Base-by-base conservation (phyloP, 331 rosid genomes). In the Acacia concinna region DNA sequence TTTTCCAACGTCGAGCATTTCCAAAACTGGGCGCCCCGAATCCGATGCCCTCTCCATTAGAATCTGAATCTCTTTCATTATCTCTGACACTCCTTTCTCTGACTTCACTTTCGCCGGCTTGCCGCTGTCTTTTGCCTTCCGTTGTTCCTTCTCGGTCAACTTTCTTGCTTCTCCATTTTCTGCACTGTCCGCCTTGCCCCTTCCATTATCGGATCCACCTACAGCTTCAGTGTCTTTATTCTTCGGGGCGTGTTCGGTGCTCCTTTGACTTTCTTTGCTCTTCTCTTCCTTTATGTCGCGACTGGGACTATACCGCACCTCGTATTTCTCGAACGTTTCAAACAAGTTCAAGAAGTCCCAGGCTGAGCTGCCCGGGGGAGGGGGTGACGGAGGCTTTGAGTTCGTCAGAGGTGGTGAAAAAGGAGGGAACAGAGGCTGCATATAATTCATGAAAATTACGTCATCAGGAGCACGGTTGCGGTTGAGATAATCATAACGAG, bases 271-370 rank as follows among this genome's bases (percentile, higher is more conserved):
- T 44, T 6, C 67, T 32, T 70, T 78, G 64, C 60, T 79, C 65
- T 76, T 62, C 73, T 76, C 81, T 68, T 74, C 85, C 59, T 38
- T 74, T 27, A 49, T 80, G n/a, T 81, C 83, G 18, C 32, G 15
- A 21, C 78, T 62, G 34, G 79, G 41, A 65, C 20, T 23, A 78
- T 82, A 90, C 25, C 81, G 64, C 15, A 84, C 86, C 10, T 94
- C 90, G 79, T 86, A 94, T 38, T 60, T 88, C 65, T 94, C 97
- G 68, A 84, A 95, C 8, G 91, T 78, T 25, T 95, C 97, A 37
- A 95, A 95, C 17, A 95, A 86, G 78, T 89, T 89, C 32, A 93
- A 78, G 83, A 92, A 91, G 73, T 95, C 97, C 99, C 99, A 92
- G 31, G 89, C 82, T 0, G 93, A 87, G 84, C 59, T 83, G 30